Percentiles rank a stretch among this genome's conserved stretches.
Evolutionary conservation across 2,329 filamentous ascomycete genomes (phyloP).

Genomic region (Paramyrothecium sp.): DNA sequence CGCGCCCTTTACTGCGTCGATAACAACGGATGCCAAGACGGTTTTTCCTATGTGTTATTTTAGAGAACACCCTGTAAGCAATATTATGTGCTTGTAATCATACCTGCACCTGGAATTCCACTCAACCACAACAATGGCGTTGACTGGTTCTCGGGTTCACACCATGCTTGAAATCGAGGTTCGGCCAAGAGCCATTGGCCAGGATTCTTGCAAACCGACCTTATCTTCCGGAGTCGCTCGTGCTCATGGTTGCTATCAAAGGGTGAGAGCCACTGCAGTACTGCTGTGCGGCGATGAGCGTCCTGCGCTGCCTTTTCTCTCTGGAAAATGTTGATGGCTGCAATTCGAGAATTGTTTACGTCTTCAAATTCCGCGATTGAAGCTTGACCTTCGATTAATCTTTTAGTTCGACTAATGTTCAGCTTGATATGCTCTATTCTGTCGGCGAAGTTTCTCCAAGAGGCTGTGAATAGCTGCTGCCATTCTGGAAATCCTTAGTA

Average conservation of each 20-base stretch:
- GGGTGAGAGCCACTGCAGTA: slow-evolving; percentile 1
- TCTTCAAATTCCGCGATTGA: not conserved
- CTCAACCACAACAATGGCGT: not conserved
- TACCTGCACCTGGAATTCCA: not conserved
- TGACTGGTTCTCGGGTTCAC: not conserved
- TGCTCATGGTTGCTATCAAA: not conserved
- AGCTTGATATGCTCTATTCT: not conserved
- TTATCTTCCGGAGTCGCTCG: not conserved
- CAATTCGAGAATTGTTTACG: not conserved
- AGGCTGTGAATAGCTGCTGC: not conserved
- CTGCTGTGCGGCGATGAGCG: not conserved
- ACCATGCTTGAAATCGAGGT: not conserved
- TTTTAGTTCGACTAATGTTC: not conserved
- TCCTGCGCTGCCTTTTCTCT: not conserved
- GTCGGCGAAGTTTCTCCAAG: not conserved
- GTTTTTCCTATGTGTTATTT: not conserved
- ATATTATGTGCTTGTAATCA: not conserved
- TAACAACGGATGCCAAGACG: not conserved
- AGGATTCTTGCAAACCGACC: not conserved
- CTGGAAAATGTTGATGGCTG: not conserved
- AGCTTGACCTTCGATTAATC: not conserved
- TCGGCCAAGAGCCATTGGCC: not conserved
- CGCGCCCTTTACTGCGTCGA: not conserved
- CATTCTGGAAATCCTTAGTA: not conserved
- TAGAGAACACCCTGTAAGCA: not conserved